These are phyloP conservation scores for Schoenoplectus triqueter DNA, from an alignment of 202 grass and related monocot genomes.

Conservation along the genomic window DNA sequence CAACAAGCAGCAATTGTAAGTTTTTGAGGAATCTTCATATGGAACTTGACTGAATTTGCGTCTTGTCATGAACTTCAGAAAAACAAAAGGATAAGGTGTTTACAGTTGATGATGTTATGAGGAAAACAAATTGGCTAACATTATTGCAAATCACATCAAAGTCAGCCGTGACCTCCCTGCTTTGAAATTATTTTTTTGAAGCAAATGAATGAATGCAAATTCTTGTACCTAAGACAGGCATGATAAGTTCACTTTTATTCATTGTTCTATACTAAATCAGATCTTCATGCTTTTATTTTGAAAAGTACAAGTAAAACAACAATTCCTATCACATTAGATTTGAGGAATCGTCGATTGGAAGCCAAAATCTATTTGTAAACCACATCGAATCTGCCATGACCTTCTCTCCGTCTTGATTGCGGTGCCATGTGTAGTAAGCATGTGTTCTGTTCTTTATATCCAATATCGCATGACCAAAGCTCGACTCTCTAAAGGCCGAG, in stretches of 20 bases:
- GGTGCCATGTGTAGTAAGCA: slow-evolving; percentile 85
- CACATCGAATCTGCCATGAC: slow-evolving; percentile 71
- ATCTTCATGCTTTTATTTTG: slow-evolving; percentile 13
- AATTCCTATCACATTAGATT: slow-evolving; percentile 34
- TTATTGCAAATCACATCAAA: too few relatives aligned
- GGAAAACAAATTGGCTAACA: too few relatives aligned
- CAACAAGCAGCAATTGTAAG: too few relatives aligned
- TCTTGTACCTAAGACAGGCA: neutral
- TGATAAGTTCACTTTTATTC: slow-evolving; percentile 20
- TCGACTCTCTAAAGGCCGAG: slow-evolving; percentile 87
- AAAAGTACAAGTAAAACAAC: neutral
- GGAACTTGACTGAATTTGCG: too few relatives aligned
- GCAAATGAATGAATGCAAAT: neutral
- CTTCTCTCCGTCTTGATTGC: slow-evolving; percentile 73
- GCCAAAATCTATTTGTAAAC: slow-evolving; percentile 82
- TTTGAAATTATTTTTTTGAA: too few relatives aligned
- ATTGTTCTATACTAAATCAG: slow-evolving; percentile 12
- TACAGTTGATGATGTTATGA: too few relatives aligned
- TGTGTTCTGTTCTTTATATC: slow-evolving; percentile 93
- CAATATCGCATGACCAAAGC: slow-evolving; percentile 89
- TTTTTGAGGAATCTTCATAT: too few relatives aligned
- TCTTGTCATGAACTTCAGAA: too few relatives aligned
- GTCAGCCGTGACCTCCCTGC: too few relatives aligned
- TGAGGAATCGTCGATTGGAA: slow-evolving; percentile 52
- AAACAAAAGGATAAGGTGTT: too few relatives aligned